Evolutionary conservation across 257 asterid genomes (phyloP).

Genomic region (Pogostemon cablin): DNA sequence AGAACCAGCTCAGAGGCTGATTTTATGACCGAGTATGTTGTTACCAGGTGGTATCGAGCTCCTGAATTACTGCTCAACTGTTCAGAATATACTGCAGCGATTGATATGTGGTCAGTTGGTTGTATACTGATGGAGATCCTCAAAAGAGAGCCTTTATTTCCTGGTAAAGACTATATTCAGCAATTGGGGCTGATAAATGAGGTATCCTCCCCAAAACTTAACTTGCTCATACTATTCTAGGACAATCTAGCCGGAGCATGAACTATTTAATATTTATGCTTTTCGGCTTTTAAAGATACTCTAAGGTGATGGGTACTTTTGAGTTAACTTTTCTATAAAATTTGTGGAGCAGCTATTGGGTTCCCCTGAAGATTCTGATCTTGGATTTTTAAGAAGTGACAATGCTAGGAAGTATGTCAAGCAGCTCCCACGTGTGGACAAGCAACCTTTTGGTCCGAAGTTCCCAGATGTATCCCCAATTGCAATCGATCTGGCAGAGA

Average conservation of each 20-base stretch:
- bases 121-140: slow-evolving; percentile 69
- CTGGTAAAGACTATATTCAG: slow-evolving; percentile 72
- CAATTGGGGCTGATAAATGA: slow-evolving; percentile 62
- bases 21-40: slow-evolving; percentile 62
- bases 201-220: slow-evolving; percentile 39
- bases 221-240: neutral
- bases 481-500: slow-evolving; percentile 82
- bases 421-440: slow-evolving; percentile 72
- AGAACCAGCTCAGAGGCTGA: slow-evolving; percentile 58
- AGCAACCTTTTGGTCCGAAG: slow-evolving; percentile 54
- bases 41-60: slow-evolving; percentile 68
- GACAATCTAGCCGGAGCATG: neutral
- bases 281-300: slow-evolving; percentile 10
- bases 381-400: slow-evolving; percentile 77
- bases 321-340: slow-evolving; percentile 8
- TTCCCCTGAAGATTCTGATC: slow-evolving; percentile 87
- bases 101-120: slow-evolving; percentile 80
- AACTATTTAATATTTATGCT: neutral
- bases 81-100: slow-evolving; percentile 65
- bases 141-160: slow-evolving; percentile 63
- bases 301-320: neutral
- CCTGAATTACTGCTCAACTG: slow-evolving; percentile 70
- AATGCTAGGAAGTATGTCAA: slow-evolving; percentile 74
- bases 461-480: slow-evolving; percentile 65
- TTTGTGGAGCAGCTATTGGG: slow-evolving; percentile 65